A percentile compares a stretch with the other conserved stretches of the same genome.
These are phyloP conservation scores for Talaromyces sp. DNA, from an alignment of 2,329 filamentous ascomycete genomes.

Conservation along the genomic window DNA sequence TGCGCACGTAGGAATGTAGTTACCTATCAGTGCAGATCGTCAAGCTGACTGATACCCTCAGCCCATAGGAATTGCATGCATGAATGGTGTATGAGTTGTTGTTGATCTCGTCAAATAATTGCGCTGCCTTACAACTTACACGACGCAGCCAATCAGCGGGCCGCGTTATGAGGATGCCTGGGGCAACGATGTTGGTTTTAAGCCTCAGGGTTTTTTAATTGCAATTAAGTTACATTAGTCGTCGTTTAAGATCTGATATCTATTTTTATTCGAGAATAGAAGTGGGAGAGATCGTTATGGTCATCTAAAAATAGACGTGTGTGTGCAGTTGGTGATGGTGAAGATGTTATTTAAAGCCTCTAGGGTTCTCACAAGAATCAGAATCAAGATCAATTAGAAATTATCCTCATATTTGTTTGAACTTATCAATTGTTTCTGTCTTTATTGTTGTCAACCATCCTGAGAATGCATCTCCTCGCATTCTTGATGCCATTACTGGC, in stretches of 20 bases:
- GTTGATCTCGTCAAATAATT: not conserved
- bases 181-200: not conserved
- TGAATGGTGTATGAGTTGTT: too few species aligned
- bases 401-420: too few species aligned
- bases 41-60: too few species aligned
- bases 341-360: not conserved
- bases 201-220: not conserved
- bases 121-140: not conserved
- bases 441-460: not conserved
- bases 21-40: too few species aligned
- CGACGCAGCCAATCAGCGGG: constrained; percentile 3
- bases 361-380: not conserved
- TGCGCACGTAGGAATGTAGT: not conserved
- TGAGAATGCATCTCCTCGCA: constrained; percentile 1
- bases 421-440: too few species aligned
- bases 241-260: not conserved
- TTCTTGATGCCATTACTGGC: constrained; percentile 2
- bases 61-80: too few species aligned
- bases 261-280: not conserved
- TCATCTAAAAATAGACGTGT: not conserved
- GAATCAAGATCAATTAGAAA: too few species aligned
- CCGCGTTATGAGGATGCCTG: not conserved
- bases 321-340: not conserved
- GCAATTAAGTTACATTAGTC: too few species aligned
- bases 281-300: not conserved